phyloP scores from a whole-genome alignment of 2,329 filamentous ascomycete species.

The Elsinoe batatas region DNA sequence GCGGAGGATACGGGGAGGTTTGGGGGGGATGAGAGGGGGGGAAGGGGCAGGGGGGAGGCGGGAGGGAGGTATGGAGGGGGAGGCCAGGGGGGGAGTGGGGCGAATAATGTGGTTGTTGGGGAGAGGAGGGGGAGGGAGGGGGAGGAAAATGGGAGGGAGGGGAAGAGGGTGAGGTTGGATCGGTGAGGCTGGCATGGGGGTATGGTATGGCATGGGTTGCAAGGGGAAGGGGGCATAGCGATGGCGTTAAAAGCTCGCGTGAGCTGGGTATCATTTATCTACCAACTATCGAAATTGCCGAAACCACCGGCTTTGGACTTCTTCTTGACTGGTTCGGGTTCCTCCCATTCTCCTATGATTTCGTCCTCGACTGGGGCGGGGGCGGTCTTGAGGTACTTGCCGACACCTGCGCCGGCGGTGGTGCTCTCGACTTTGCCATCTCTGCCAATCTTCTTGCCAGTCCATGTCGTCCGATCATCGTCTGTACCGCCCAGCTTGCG shows the following conservation, averaged over 20 bases:
- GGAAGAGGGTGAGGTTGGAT: constrained; percentile 36
- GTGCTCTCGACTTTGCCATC: constrained; percentile 49
- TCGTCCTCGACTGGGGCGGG: constrained; percentile 42
- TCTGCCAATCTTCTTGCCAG: constrained; percentile 73
- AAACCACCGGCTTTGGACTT: constrained; percentile 67
- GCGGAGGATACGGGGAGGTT: constrained; percentile 85
- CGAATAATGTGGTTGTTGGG: constrained; percentile 61
- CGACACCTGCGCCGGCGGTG: constrained; percentile 46
- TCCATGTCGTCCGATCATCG: constrained; percentile 90
- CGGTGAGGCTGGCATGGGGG: constrained; percentile 18
- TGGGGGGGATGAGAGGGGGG: constrained; percentile 53
- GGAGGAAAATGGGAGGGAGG: constrained; percentile 32
- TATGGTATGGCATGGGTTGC: not conserved
- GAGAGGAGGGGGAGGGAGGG: constrained; percentile 43
- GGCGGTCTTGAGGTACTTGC: constrained; percentile 69
- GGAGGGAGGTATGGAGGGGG: constrained; percentile 59
- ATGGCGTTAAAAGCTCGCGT: not conserved
- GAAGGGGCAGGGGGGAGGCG: constrained; percentile 35
- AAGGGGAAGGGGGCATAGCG: not conserved
- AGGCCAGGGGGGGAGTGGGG: constrained; percentile 48
- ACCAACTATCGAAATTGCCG: constrained; percentile 69
- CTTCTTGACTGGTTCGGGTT: constrained; percentile 63
- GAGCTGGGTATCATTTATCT: constrained; percentile 10
- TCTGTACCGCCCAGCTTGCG: constrained; percentile 61
- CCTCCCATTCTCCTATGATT: constrained; percentile 52